Evolutionary conservation across 208 protist genomes (phyloP).

Genomic region (Angomonas deanei): DNA sequence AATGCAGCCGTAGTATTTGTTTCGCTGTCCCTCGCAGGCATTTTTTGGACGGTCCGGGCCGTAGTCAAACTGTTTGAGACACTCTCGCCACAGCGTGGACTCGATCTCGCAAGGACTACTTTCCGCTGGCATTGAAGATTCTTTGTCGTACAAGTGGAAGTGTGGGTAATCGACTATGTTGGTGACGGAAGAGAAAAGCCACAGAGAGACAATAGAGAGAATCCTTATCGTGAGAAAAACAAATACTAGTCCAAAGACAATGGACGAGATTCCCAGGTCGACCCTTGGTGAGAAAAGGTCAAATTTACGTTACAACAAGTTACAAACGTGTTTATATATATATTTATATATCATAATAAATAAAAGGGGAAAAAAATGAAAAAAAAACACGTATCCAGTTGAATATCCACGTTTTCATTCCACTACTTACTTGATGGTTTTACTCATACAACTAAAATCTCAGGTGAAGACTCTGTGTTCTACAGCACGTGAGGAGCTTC

Average conservation of each 20-base stretch:
- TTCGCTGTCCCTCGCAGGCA: constrained; percentile 66
- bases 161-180: not conserved
- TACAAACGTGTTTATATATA: not conserved
- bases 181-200: constrained; percentile 12
- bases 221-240: no score
- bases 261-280: no score
- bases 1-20: constrained; percentile 72
- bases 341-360: not conserved
- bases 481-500: no score
- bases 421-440: no score
- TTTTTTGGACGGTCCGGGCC: constrained; percentile 58
- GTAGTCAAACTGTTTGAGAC: constrained; percentile 85
- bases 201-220: no score
- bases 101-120: constrained; percentile 71
- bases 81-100: constrained; percentile 74
- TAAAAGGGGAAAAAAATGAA: not conserved
- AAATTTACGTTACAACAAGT: not conserved
- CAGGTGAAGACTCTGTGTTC: no score
- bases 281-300: no score
- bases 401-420: no score
- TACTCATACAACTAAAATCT: no score
- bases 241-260: no score
- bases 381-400: not conserved
- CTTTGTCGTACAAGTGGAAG: not conserved
- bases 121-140: constrained; percentile 6